Evolutionary conservation across 2,329 filamentous ascomycete species (phyloP), one percentile per base, ranked within the genome.

Genomic region (Triangularia setosa): DNA sequence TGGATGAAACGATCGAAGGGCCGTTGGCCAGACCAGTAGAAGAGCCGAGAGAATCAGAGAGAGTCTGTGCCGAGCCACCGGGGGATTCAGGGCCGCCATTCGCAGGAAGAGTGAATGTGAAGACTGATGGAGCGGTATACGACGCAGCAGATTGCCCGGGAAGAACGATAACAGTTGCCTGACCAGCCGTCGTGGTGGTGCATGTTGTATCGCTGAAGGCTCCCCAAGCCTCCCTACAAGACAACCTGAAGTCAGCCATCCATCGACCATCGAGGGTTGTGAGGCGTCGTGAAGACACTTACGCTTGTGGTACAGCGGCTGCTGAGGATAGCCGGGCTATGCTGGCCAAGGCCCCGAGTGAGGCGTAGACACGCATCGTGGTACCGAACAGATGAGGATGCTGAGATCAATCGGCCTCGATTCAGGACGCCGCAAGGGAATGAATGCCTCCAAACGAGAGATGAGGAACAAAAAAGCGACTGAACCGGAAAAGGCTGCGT

Each of bases 91-190:
- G 28, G 55, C 35, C 59, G 53, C 55, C 65, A 28, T 52, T 5
- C 21, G 33, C 62, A 53, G 54, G 57, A 61, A 64, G 62, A 33
- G 67, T 35, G 35, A 72, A 55, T 4, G 72, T 72, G 64, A 70
- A 64, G 16, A 55, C 62, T 25, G 62, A 44, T 5, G 64, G 58
- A 58, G 66, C 58, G 14, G 52, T 18, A 12, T 24, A n/a, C 35
- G 65, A 55, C n/a, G 58, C 60, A 53, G 64, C 72, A 63, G 73
- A 72, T 14, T 78, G 76, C 60, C 75, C 75, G 58, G 83, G 74
- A 33, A 82, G 83, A 67, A 84, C 73, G 68, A 83, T 81, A 65
- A 84, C 76, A 44, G 82, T 84, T 35, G 75, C 77, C 35, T 78
- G 78, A 7, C 72, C 72, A 64, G 75, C 70, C 48, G 75, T 64